Evolutionary conservation across 257 asterid species (phyloP), one percentile per base, ranked within the genome.

Genomic region (Oldenlandia corymbosa): DNA sequence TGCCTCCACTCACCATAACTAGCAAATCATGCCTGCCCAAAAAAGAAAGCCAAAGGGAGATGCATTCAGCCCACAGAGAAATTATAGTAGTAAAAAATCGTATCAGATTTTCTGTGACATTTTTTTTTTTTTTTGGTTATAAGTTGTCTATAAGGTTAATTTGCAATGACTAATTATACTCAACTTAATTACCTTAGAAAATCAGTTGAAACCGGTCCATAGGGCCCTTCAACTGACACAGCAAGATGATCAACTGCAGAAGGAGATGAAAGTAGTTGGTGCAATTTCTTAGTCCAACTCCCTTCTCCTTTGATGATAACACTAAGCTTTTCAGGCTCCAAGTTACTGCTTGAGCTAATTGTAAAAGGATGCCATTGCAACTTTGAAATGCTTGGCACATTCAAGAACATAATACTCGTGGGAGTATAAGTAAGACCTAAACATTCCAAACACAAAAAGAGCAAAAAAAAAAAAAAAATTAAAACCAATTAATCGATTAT

Each of bases 351-450:
- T 16, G 98, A 92, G 72, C 63, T 75, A 42, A 89, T 68, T 2
- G 93, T 89, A 31, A 92, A 89, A 11, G 98, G 97, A 80, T 92
- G 98, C 98, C 98, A 92, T 45, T 92, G 98, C 65, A 87, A 6
- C 75, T 77, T 92, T 1, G 95, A 92, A 57, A 92, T 78, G 76
- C 82, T 79, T 0, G 96, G 94, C 48, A 89, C 75, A 68, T 85
- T 85, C 59, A 92, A 6, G 65, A 92, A 92, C 71, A 92, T 59
- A 41, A 84, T 84, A 82, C 99, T 89, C 0, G 96, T 89, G 0
- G 99, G 96, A 52, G 67, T 70, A 21, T 87, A 87, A 23, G 36
- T 73, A 42, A 89, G 70, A 34, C 81, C 99, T 92, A 26, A 14
- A 14, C 53, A 63, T 10, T 58, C 2, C 2, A 5, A 43, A 1